Evolutionary conservation across 2,329 filamentous ascomycete genomes (phyloP).

Genomic region (Aschersonia sp.): DNA sequence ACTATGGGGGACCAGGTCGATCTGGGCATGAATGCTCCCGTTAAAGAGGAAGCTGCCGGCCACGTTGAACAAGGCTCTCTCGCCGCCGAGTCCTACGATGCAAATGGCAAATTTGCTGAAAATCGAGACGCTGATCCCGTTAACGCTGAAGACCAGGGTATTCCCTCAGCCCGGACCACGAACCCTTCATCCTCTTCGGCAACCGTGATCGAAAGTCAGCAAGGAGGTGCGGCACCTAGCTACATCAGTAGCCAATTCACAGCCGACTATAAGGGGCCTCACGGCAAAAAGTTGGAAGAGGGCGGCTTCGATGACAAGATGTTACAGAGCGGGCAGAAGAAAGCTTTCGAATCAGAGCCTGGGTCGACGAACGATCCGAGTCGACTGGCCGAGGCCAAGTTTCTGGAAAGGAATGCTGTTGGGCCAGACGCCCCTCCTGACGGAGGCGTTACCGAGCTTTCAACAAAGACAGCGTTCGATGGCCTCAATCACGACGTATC

Average conservation of each 20-base stretch:
- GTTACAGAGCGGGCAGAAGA: conserved; percentile 20
- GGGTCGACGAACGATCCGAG: conserved; percentile 33
- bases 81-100: conserved; percentile 54
- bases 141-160: conserved; percentile 3
- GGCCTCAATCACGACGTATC: conserved; percentile 9
- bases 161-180: not conserved
- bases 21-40: conserved; percentile 30
- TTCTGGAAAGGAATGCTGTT: conserved; percentile 14
- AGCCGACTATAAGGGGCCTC: conserved; percentile 18
- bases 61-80: conserved; percentile 54
- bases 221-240: conserved; percentile 18
- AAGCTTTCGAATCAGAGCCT: conserved; percentile 25
- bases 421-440: conserved; percentile 11
- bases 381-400: conserved; percentile 27
- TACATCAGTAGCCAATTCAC: conserved; percentile 21
- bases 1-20: conserved; percentile 26
- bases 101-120: conserved; percentile 43
- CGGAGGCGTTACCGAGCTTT: conserved; percentile 10
- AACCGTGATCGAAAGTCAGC: conserved; percentile 2
- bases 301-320: conserved; percentile 18
- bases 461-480: conserved; percentile 16
- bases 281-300: conserved; percentile 29
- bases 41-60: conserved; percentile 47
- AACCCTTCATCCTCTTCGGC: conserved; percentile 25
- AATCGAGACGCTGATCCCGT: conserved; percentile 34